Base-by-base conservation (phyloP, 345 rosid genomes). In the Pugionium cornutum region DNA sequence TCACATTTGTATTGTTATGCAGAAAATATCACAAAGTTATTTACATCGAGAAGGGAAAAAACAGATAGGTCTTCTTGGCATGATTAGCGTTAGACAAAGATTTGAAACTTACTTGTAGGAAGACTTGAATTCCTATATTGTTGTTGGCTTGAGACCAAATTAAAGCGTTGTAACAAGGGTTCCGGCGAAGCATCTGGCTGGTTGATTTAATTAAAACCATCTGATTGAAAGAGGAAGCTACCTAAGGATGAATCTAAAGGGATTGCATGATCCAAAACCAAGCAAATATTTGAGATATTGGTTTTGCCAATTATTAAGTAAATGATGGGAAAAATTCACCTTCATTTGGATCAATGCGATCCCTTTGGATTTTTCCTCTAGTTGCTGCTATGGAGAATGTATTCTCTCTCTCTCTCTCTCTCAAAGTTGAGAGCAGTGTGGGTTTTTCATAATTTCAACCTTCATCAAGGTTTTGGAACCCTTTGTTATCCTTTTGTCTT, bases 311-410 rank as follows among this genome's bases (percentile, higher is more conserved):
- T 80, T 70, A 81, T 82, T 70, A 80, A 60, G 54, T 36, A 53
- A 54, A 49, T 9, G 37, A 10, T 33, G 0, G 9, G 36, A 18
- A 18, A 0, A 42, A 50, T 41, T 68, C 60, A 51, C 60, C 62
- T 53, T 31, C 36, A 53, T 70, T 45, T 61, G 92, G 97, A 90
- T 90, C 97, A 90, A 90, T 90, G 97, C 97, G 95, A 90, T 90
- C 97, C 97, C 92, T 90, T 90, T 90, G 97, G 97, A 90, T 87
- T 75, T 83, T 71, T 87, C 78, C 95, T 90, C 74, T 72, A 81
- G 83, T 86, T 79, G 87, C 90, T 79, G 87, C 89, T 79, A 81
- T 55, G 44, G 63, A 43, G 61, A 63, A 58, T 9, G 11, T 39
- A 2, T 7, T 39, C 9, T 69, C 58, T 59, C 37, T 58, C 29